These are phyloP conservation scores for Coemansia javaensis DNA, from an alignment of 192 early-diverging fungal genomes.

Conservation along the genomic window DNA sequence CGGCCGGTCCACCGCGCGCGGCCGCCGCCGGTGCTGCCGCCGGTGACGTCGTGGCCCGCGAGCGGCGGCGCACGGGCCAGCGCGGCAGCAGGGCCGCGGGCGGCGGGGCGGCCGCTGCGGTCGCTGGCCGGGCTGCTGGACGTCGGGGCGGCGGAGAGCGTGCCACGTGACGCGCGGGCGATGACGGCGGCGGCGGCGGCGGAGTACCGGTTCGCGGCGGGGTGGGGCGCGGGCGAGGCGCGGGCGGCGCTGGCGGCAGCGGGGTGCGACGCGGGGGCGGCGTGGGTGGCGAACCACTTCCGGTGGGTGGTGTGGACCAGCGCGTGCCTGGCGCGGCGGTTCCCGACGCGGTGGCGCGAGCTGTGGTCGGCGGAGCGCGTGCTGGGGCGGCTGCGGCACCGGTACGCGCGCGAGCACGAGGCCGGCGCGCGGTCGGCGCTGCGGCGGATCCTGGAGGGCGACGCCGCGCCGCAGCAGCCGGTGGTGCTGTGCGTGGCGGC, in stretches of 20 bases:
- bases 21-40: constrained; percentile 17
- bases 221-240: constrained; percentile 35
- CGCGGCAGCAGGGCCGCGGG: background rate
- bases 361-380: constrained; percentile 25
- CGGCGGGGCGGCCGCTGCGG: background rate
- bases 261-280: constrained; percentile 13
- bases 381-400: constrained; percentile 8
- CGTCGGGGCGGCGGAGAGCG: constrained; percentile 1
- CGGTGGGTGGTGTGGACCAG: constrained; percentile 38
- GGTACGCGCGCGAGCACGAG: constrained; percentile 33
- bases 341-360: constrained; percentile 18
- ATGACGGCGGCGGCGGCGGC: constrained; percentile 17
- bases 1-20: background rate
- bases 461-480: constrained; percentile 26
- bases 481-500: constrained; percentile 37
- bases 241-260: constrained; percentile 12
- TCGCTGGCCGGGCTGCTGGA: constrained; percentile 2
- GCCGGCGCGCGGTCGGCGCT: constrained; percentile 33
- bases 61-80: background rate
- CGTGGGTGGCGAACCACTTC: constrained; percentile 41
- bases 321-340: constrained; percentile 30
- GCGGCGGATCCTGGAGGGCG: constrained; percentile 22
- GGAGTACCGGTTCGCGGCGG: constrained; percentile 4
- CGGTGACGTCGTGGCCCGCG: constrained; percentile 4
- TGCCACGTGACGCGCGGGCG: constrained; percentile 9